Evolutionary conservation across 2,329 filamentous ascomycete species (phyloP).

Genomic region (Hypoxylon sp.): DNA sequence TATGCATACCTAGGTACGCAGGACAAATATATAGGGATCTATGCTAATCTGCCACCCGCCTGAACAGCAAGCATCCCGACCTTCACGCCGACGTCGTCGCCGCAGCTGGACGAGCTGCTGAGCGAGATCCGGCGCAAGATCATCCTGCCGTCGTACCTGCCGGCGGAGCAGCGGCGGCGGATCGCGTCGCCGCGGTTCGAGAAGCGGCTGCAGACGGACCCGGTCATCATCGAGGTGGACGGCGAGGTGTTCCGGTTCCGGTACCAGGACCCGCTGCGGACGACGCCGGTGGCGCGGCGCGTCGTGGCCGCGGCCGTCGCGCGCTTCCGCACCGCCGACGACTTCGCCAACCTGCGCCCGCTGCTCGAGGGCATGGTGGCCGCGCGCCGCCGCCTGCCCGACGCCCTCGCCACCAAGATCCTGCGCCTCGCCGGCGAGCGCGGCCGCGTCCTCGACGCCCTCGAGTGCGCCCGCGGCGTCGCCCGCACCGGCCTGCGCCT

Average conservation of each 20-base stretch:
- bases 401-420: slow-evolving; percentile 49
- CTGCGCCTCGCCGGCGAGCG: slow-evolving; percentile 51
- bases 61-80: slow-evolving; percentile 48
- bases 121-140: slow-evolving; percentile 62
- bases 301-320: slow-evolving; percentile 50
- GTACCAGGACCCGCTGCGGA: slow-evolving; percentile 53
- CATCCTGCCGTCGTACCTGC: slow-evolving; percentile 69
- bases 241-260: slow-evolving; percentile 62
- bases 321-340: slow-evolving; percentile 56
- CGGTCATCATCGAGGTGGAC: slow-evolving; percentile 66
- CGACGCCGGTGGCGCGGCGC: slow-evolving; percentile 53
- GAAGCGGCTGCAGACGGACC: slow-evolving; percentile 60
- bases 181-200: slow-evolving; percentile 58
- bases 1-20: too few relatives aligned
- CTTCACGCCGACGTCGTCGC: slow-evolving; percentile 61
- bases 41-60: slow-evolving; percentile 5
- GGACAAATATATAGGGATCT: too few relatives aligned
- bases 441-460: slow-evolving; percentile 55
- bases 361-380: slow-evolving; percentile 60
- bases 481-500: slow-evolving; percentile 57
- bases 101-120: slow-evolving; percentile 62
- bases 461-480: slow-evolving; percentile 59
- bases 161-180: slow-evolving; percentile 59
- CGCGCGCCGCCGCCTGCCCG: slow-evolving; percentile 50
- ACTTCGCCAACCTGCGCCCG: slow-evolving; percentile 61